Evolutionary conservation across 345 rosid genomes (phyloP).

Genomic region (Sonneratia caseolaris): DNA sequence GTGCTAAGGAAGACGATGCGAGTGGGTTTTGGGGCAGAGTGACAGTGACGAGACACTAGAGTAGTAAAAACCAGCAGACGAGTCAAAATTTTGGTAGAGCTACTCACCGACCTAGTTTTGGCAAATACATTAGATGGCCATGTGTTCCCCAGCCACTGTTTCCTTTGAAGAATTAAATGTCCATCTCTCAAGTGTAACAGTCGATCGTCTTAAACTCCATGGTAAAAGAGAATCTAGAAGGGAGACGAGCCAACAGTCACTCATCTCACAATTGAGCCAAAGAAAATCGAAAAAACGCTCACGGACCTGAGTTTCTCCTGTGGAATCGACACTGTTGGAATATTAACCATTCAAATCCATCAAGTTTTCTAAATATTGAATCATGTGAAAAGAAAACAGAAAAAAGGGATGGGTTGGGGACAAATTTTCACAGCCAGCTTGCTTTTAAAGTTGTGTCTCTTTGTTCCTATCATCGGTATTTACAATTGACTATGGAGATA

Average conservation of each 20-base stretch:
- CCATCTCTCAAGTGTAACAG: background rate
- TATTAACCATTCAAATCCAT: too few relatives aligned
- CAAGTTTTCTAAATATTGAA: too few relatives aligned
- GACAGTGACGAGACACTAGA: conserved; percentile 4
- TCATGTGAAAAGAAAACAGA: background rate
- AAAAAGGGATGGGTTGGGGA: background rate
- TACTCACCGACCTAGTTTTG: conserved; percentile 2
- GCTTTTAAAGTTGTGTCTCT: background rate
- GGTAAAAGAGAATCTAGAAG: too few relatives aligned
- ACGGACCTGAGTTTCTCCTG: too few relatives aligned
- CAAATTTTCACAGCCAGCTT: background rate
- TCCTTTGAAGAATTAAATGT: background rate
- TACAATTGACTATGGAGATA: conserved; percentile 5
- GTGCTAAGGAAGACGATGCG: background rate
- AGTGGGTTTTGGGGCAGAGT: background rate
- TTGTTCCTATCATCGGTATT: conserved; percentile 3
- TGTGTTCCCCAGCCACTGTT: background rate
- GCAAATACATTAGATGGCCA: background rate
- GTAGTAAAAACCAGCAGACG: conserved; percentile 4
- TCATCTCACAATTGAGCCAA: too few relatives aligned
- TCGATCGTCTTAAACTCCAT: background rate
- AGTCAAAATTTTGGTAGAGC: background rate
- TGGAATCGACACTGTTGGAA: too few relatives aligned
- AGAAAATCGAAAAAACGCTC: too few relatives aligned
- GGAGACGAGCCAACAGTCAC: too few relatives aligned